These are phyloP conservation scores for Botryotinia convoluta DNA, from an alignment of 2,329 filamentous ascomycete genomes.

Conservation along the genomic window DNA sequence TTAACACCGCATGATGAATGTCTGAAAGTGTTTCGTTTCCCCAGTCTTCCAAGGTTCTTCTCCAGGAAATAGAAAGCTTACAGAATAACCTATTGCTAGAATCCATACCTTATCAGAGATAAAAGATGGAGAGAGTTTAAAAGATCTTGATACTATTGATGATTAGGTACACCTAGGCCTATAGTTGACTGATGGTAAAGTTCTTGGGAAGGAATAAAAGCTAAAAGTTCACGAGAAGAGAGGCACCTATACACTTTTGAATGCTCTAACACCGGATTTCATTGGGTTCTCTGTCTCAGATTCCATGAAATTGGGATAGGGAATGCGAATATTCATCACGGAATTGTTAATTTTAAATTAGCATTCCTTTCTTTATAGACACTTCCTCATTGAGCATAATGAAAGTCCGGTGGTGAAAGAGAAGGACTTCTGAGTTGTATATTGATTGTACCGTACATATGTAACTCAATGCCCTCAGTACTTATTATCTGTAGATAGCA, in stretches of 20 bases:
- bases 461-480: background rate
- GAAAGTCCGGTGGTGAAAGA: background rate
- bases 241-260: background rate
- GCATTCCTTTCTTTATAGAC: background rate
- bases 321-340: background rate
- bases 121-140: background rate
- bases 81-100: background rate
- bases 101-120: background rate
- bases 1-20: background rate
- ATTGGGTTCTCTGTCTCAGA: slow-evolving; percentile 1
- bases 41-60: background rate
- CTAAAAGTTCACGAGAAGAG: background rate
- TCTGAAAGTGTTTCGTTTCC: background rate
- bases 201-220: background rate
- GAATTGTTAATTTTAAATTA: background rate
- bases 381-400: background rate
- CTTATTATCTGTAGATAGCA: background rate
- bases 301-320: background rate
- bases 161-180: background rate
- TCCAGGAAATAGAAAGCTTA: background rate
- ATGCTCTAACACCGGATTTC: background rate
- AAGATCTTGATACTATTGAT: background rate
- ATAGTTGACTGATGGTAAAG: background rate
- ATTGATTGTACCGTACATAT: background rate
- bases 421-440: background rate